Evolutionary conservation across 768 basidiomycete species (phyloP), one percentile per base, ranked within the genome.

Genomic region (Macrocybe gigantea): DNA sequence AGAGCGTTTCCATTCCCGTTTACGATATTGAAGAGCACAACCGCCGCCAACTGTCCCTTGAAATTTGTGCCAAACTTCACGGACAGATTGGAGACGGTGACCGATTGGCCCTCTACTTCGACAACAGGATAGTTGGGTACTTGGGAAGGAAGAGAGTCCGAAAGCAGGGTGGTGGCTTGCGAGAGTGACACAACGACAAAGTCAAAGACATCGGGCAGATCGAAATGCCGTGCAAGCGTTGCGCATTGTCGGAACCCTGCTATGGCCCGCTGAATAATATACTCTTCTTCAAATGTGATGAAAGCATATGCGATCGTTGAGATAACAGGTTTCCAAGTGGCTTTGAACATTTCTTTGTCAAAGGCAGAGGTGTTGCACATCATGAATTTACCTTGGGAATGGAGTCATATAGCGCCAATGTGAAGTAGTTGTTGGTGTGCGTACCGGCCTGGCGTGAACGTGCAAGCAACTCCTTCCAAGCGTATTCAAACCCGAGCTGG

Each of bases 221-320:
- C 74, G 68, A 96, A 98, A 52, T 82, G 83, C 2, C 88, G 82
- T 0, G 95, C 96, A 7, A 98, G 74, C 0, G 90, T 92, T 1
- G 96, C 95, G 59, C 93, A 96, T 68, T 98, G 93, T 53, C 91
- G 76, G 71, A 98, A 95, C n/a, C 95, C 95, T 45, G 91, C 81
- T 53, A 99, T 94, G 22, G 93, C 86, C 34, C 87, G 82, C 64
- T 99, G 92, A 40, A 96, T 93, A 54, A 95, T 83, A 66, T 94
- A 93, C 65, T 99, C 96, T 59, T 99, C 95, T 46, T 94, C 92
- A 54, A 95, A 93, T 42, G 82, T 93, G 57, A 90, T 93, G 66
- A 99, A 97, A 0, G 96, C 94, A 60, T 89, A 91, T 0, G 94
- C 88, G 47, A 98, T 87, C 8, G 94, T 86, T n/a, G 93, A 89